Evolutionary conservation across 768 basidiomycete species (phyloP).

Genomic region (Mycena indigotica): DNA sequence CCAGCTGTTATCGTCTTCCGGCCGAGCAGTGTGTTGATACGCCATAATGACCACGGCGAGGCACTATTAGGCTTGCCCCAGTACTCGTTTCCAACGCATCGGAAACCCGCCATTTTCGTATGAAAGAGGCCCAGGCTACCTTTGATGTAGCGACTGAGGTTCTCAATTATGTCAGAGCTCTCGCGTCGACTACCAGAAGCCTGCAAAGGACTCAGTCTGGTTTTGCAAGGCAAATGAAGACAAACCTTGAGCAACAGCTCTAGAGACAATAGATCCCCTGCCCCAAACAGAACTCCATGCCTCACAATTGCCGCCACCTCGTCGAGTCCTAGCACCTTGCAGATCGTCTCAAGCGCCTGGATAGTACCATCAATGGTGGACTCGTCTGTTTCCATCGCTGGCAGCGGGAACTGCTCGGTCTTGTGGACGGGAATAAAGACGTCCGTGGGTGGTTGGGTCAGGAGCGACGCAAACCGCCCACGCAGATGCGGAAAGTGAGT

Average conservation of each 20-base stretch:
- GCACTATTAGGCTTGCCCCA: conserved; percentile 19
- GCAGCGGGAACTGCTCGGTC: conserved; percentile 20
- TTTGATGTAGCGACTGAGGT: not conserved
- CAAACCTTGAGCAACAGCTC: conserved; percentile 14
- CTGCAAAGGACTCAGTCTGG: not conserved
- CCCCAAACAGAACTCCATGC: conserved; percentile 17
- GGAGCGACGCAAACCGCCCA: not conserved
- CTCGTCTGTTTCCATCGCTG: conserved; percentile 23
- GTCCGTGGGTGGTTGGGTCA: conserved; percentile 4
- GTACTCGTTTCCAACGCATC: conserved; percentile 18
- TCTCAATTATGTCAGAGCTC: not conserved
- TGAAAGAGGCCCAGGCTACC: conserved; percentile 20
- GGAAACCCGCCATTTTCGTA: conserved; percentile 17
- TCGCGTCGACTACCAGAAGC: conserved; percentile 1
- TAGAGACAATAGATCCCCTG: conserved; percentile 16
- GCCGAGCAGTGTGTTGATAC: conserved; percentile 5
- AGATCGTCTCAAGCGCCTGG: conserved; percentile 6
- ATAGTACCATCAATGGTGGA: conserved; percentile 24
- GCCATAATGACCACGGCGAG: conserved; percentile 11
- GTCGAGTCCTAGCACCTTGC: not conserved
- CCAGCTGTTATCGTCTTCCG: conserved; percentile 8
- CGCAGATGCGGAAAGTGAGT: not conserved
- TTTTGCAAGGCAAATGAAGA: not conserved
- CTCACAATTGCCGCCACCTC: not conserved
- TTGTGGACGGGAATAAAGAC: conserved; percentile 17